Evolutionary conservation across 306 rosid species (phyloP).

Genomic region (Cicer pinnatifidum): DNA sequence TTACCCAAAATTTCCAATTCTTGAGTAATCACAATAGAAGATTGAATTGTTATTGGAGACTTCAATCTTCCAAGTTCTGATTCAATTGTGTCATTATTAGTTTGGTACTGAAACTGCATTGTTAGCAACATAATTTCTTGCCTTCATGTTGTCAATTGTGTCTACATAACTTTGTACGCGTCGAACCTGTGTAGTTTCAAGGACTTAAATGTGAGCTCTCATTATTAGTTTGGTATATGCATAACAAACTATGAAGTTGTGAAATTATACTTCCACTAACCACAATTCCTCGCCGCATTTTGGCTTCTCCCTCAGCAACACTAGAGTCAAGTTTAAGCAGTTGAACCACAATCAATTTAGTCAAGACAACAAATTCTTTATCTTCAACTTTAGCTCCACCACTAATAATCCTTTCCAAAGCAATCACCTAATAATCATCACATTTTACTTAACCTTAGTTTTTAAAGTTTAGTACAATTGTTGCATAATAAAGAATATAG

Average conservation of each 20-base stretch:
- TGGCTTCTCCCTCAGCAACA: conserved; percentile 67
- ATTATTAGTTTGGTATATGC: not conserved
- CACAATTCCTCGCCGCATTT: conserved; percentile 62
- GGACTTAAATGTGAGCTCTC: not conserved
- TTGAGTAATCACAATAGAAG: conserved; percentile 43
- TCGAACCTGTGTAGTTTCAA: conserved; percentile 52
- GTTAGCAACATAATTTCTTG: conserved; percentile 46
- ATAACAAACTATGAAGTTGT: not conserved
- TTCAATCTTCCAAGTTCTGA: conserved; percentile 49
- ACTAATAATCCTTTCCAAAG: conserved; percentile 51
- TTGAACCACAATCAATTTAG: conserved; percentile 69
- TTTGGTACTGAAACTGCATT: conserved; percentile 44
- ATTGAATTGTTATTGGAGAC: conserved; percentile 30
- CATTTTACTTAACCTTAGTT: conserved; percentile 2
- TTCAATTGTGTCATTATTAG: conserved; percentile 45
- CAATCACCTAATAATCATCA: conserved; percentile 52
- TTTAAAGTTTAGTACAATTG: no score
- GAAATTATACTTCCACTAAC: conserved; percentile 41
- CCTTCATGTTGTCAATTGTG: conserved; percentile 63
- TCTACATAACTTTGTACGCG: conserved; percentile 73
- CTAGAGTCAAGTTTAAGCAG: conserved; percentile 69
- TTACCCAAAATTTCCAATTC: conserved; percentile 46
- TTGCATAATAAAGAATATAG: no score
- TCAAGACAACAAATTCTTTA: conserved; percentile 54
- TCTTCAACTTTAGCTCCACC: conserved; percentile 55